phyloP scores from a whole-genome alignment of 2,329 filamentous ascomycete genomes.

The Gnomoniopsis smithogilvyi region DNA sequence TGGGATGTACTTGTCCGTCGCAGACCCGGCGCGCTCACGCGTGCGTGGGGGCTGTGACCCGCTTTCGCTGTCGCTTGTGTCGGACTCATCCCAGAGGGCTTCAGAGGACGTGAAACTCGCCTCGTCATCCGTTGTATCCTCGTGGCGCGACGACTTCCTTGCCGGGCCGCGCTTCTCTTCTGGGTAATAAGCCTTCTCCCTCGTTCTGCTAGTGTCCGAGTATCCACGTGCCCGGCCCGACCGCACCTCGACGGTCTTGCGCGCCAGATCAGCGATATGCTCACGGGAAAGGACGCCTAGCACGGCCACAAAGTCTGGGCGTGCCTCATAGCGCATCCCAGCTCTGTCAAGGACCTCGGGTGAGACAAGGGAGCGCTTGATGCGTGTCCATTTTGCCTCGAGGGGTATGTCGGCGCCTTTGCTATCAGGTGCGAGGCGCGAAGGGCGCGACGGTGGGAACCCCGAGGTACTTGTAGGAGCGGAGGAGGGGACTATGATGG shows the following conservation, averaged over 20 bases:
- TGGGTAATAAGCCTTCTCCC: neutral
- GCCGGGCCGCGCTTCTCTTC: constrained; percentile 7
- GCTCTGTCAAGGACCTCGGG: constrained; percentile 54
- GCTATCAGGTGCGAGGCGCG: constrained; percentile 52
- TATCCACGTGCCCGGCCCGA: constrained; percentile 31
- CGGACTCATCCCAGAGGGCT: constrained; percentile 27
- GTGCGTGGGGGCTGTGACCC: neutral
- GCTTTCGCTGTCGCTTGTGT: constrained; percentile 24
- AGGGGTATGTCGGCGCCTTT: constrained; percentile 53
- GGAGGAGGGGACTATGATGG: constrained; percentile 24
- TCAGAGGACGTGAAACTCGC: constrained; percentile 22
- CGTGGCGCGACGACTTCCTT: constrained; percentile 13
- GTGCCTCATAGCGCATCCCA: constrained; percentile 57
- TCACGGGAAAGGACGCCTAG: constrained; percentile 52
- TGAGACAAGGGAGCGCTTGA: constrained; percentile 53
- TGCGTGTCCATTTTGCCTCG: constrained; percentile 59
- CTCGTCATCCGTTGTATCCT: constrained; percentile 16
- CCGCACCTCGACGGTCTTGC: constrained; percentile 45
- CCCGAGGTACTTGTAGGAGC: constrained; percentile 18
- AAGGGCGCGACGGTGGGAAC: constrained; percentile 25
- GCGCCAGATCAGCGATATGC: constrained; percentile 50
- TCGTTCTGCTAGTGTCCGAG: constrained; percentile 2
- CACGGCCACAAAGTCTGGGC: constrained; percentile 58
- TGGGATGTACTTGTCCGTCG: constrained; percentile 18
- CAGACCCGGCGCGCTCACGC: constrained; percentile 11